phyloP scores from a whole-genome alignment of 2,329 filamentous ascomycete genomes.

The Talaromyces sp. region DNA sequence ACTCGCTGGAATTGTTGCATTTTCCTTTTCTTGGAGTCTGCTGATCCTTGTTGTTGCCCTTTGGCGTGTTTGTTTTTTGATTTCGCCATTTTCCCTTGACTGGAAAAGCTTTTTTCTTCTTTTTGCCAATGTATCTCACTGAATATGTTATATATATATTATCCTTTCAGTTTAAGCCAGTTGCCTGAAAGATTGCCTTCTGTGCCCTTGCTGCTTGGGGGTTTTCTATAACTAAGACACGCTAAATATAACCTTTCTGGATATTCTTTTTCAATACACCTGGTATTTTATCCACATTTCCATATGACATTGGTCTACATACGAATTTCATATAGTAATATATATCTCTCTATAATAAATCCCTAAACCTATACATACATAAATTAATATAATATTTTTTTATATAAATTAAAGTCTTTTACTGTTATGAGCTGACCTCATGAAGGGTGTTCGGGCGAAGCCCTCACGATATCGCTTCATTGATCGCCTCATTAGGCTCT shows the following conservation, averaged over 20 bases:
- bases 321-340: too few relatives aligned
- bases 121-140: background rate
- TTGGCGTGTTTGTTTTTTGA: slow-evolving; percentile 19
- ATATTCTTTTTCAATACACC: too few relatives aligned
- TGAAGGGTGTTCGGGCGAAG: slow-evolving; percentile 5
- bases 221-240: too few relatives aligned
- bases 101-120: background rate
- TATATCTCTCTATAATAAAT: too few relatives aligned
- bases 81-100: slow-evolving; percentile 14
- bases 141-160: background rate
- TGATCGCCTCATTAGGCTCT: background rate
- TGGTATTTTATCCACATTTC: too few relatives aligned
- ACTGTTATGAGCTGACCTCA: slow-evolving; percentile 9
- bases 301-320: too few relatives aligned
- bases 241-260: too few relatives aligned
- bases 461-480: background rate
- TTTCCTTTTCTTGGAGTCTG: slow-evolving; percentile 18
- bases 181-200: background rate
- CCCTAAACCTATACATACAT: too few relatives aligned
- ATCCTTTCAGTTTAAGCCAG: background rate
- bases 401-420: too few relatives aligned
- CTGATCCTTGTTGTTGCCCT: slow-evolving; percentile 25
- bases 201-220: background rate
- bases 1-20: slow-evolving; percentile 20
- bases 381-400: too few relatives aligned